A percentile compares a stretch with the other conserved stretches of the same genome.
These are phyloP conservation scores for Yarrowia porcina DNA, from an alignment of 805 yeast species.

Conservation along the genomic window DNA sequence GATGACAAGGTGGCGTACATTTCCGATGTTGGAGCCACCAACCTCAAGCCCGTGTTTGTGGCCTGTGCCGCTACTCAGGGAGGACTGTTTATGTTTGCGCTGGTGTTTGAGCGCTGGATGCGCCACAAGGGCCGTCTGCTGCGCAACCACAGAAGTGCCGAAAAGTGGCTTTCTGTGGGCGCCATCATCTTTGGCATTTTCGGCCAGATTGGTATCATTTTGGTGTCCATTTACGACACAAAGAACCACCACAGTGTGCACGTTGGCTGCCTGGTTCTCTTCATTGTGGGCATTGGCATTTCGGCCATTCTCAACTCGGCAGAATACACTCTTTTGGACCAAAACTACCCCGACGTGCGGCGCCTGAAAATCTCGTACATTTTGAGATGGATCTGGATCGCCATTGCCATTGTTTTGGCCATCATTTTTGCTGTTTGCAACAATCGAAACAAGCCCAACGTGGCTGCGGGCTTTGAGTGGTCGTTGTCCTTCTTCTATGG, in stretches of 20 bases:
- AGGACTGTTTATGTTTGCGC: constrained; percentile 61
- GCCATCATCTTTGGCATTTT: constrained; percentile 49
- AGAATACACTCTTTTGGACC: constrained; percentile 49
- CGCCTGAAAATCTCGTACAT: constrained; percentile 44
- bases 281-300: constrained; percentile 63
- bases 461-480: constrained; percentile 78
- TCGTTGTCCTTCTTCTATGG: constrained; percentile 82
- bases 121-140: constrained; percentile 56
- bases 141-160: constrained; percentile 48
- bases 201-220: constrained; percentile 69
- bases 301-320: constrained; percentile 46
- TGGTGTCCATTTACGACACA: constrained; percentile 73
- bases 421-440: constrained; percentile 55
- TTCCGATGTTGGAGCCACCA: constrained; percentile 86
- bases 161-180: constrained; percentile 43
- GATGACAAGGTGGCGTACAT: constrained; percentile 55
- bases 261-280: constrained; percentile 65
- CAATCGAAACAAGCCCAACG: constrained; percentile 37
- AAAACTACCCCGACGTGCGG: constrained; percentile 39
- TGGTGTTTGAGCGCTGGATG: constrained; percentile 59
- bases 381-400: constrained; percentile 62
- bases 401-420: constrained; percentile 64
- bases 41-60: constrained; percentile 78
- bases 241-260: constrained; percentile 52
- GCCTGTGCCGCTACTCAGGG: constrained; percentile 76